Evolutionary conservation across 805 yeast genomes (phyloP).

Genomic region (Starmera quercuum): DNA sequence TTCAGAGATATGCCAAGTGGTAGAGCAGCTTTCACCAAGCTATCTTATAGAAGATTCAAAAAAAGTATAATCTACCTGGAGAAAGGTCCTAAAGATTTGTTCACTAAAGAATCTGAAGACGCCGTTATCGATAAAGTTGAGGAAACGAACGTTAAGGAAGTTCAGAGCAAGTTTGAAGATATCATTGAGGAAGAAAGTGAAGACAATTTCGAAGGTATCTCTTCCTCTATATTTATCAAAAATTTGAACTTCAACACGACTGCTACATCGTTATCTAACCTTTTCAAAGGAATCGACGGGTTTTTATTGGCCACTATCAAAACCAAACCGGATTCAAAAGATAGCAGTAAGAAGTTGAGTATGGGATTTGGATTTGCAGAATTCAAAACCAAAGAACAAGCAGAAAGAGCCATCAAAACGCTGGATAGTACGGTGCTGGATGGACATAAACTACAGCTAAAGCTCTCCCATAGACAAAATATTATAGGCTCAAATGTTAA

Average conservation of each 20-base stretch:
- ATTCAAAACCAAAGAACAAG: conserved; percentile 71
- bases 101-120: conserved; percentile 48
- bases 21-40: conserved; percentile 79
- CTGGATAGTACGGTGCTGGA: conserved; percentile 75
- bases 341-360: conserved; percentile 57
- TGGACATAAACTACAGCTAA: conserved; percentile 86
- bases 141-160: conserved; percentile 20
- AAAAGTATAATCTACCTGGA: conserved; percentile 84
- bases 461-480: conserved; percentile 75
- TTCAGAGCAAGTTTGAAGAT: conserved; percentile 21
- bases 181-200: conserved; percentile 25
- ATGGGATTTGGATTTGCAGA: conserved; percentile 99
- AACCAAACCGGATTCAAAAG: conserved; percentile 81
- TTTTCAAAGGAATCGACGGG: conserved; percentile 69
- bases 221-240: conserved; percentile 85
- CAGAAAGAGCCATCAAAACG: conserved; percentile 63
- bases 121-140: conserved; percentile 20
- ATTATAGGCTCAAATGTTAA: conserved; percentile 19
- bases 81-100: conserved; percentile 84
- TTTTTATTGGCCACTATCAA: conserved; percentile 77
- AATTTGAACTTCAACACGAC: conserved; percentile 85
- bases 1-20: conserved; percentile 78
- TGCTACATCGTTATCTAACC: conserved; percentile 40
- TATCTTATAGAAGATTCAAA: conserved; percentile 83
- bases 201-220: conserved; percentile 53